These are phyloP conservation scores for Solanum raphanifolium DNA, from an alignment of 257 asterid genomes.

Conservation along the genomic window DNA sequence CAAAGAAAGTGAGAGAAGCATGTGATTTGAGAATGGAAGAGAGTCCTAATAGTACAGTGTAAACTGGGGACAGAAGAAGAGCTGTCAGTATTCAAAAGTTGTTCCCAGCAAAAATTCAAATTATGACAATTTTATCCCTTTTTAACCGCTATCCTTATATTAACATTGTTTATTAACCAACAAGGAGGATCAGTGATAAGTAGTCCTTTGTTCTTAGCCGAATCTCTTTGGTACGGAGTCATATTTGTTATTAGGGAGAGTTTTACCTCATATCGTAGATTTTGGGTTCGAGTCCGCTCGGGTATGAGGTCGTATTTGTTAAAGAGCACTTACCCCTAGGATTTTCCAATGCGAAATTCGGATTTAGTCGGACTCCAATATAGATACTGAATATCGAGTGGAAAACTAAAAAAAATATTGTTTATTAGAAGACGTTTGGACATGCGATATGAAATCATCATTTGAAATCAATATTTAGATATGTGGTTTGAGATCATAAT, in stretches of 20 bases:
- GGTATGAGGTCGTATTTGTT: neutral
- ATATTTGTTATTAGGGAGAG: too few species aligned
- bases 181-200: neutral
- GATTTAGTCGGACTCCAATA: too few species aligned
- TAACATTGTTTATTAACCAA: neutral
- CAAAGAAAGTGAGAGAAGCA: neutral
- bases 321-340: too few species aligned
- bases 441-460: neutral
- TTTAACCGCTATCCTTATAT: constrained; percentile 7
- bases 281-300: rapidly evolving
- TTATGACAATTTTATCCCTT: constrained; percentile 28
- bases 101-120: constrained; percentile 25
- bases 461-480: too few species aligned
- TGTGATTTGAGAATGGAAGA: constrained; percentile 11
- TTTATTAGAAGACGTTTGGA: neutral
- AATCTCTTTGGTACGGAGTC: too few species aligned
- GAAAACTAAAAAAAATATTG: too few species aligned
- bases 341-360: too few species aligned
- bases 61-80: constrained; percentile 44
- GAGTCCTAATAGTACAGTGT: constrained; percentile 17
- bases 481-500: neutral
- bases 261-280: too few species aligned
- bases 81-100: constrained; percentile 47
- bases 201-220: too few species aligned
- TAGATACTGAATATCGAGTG: too few species aligned